Percentiles rank a stretch among this genome's conserved stretches.
phyloP scores from a whole-genome alignment of 1,284 basidiomycete genomes.

The Fomitiporia mediterranea region DNA sequence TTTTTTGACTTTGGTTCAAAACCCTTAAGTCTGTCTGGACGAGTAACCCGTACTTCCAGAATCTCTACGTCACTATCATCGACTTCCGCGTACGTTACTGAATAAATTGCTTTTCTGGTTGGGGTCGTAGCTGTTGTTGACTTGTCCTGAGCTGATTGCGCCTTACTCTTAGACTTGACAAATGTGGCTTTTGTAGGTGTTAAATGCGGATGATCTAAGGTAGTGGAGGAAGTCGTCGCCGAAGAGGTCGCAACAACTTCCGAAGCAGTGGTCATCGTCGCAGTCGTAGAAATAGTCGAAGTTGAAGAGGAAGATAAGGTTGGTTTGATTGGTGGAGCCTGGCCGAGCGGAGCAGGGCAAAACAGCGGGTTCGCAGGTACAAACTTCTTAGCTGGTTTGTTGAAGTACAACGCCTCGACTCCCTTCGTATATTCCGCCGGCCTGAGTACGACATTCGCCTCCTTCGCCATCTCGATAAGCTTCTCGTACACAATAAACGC shows the following conservation, averaged over 20 bases:
- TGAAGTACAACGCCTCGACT: neutral
- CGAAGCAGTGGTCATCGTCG: neutral
- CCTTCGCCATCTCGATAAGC: constrained; percentile 36
- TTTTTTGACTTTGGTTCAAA: too few species aligned
- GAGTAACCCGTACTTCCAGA: neutral
- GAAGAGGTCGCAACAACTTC: neutral
- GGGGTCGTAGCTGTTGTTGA: neutral
- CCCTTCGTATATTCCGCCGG: constrained; percentile 28
- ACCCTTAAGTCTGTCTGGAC: too few species aligned
- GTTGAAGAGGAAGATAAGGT: neutral
- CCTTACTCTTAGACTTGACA: too few species aligned
- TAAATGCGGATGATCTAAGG: neutral
- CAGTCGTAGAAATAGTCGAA: constrained; percentile 1
- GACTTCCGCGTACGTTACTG: neutral
- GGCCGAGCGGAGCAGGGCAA: neutral
- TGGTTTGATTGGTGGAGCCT: neutral
- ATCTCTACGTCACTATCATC: neutral
- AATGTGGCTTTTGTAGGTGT: neutral
- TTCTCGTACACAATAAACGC: constrained; percentile 44
- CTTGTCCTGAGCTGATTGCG: neutral
- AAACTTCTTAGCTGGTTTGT: neutral
- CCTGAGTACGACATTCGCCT: constrained; percentile 28
- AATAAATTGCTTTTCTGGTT: neutral
- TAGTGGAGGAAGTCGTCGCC: neutral
- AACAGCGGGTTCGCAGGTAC: neutral